Base-by-base conservation (phyloP, 345 rosid species). In the Camelina hispida region DNA sequence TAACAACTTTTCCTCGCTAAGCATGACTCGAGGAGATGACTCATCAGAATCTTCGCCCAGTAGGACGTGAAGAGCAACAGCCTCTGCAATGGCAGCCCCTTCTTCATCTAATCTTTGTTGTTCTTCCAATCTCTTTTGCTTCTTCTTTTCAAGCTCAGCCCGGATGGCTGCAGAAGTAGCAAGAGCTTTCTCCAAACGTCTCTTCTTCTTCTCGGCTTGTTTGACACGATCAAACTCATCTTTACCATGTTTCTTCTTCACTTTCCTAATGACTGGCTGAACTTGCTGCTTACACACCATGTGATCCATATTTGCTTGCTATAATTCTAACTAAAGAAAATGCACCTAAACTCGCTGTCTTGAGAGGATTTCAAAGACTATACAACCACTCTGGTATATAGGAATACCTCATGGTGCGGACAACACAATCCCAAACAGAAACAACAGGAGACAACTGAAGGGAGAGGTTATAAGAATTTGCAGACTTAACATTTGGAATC, bases 61-160 rank as follows among this genome's bases (percentile, higher is more conserved):
- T 62, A 92, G 68, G 73, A 95, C 99, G 34, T 83, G 93, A 72
- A 92, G 78, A 79, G 99, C 99, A 76, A 95, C 99, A 78, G 97
- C 97, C 83, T 95, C 97, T 3, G 97, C 97, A 65, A 92, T 88
- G 6, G 99, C 97, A 78, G 97, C 99, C n/a, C 97, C 97, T 83
- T 95, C 97, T 82, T 92, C 99, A 79, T 95, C 99, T 53, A 95
- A 89, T 86, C 96, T 87, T 70, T 88, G 90, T 68, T 95, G 97
- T 73, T 95, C 99, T 87, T 91, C 98, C 68, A 85, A 78, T 81
- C 85, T 91, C 78, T 79, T 88, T 81, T 87, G 92, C 76, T 90
- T 91, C 85, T 88, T 91, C 87, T 83, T 87, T 44, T 91, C 97
- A 1, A 91, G 82, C 72, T 88, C 94, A 32, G 91, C 87, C 13